A percentile compares a stretch with the other conserved stretches of the same genome.
These are phyloP conservation scores for Clitopilus hobsonii DNA, from an alignment of 768 basidiomycete genomes.

Conservation along the genomic window DNA sequence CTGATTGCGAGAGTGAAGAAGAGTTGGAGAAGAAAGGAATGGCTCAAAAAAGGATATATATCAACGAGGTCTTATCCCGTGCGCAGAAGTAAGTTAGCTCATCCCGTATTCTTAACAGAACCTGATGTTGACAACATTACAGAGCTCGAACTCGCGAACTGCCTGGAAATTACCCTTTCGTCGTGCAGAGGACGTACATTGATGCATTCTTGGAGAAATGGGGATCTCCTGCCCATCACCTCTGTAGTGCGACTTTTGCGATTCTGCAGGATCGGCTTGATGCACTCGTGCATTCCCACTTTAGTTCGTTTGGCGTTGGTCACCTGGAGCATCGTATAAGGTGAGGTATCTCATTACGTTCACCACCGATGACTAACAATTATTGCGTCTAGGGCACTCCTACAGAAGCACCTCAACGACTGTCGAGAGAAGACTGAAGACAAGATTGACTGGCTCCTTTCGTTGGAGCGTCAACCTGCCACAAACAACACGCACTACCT, in stretches of 20 bases:
- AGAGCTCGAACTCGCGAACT: constrained; percentile 72
- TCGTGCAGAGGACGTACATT: constrained; percentile 53
- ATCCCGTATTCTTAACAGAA: neutral
- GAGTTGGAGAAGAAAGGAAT: neutral
- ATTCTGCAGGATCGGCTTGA: constrained; percentile 35
- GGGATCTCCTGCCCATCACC: constrained; percentile 36
- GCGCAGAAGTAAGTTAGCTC: constrained; percentile 38
- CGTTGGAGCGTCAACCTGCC: constrained; percentile 37
- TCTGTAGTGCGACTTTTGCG: constrained; percentile 36
- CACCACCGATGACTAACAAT: neutral
- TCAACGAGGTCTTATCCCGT: constrained; percentile 46
- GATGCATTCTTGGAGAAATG: constrained; percentile 38
- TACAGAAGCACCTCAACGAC: constrained; percentile 45
- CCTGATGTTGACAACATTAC: neutral
- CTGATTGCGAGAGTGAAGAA: constrained; percentile 4
- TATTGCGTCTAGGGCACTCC: constrained; percentile 34
- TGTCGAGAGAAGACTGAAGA: constrained; percentile 33
- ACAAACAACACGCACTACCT: constrained; percentile 49
- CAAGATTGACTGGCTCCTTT: constrained; percentile 41
- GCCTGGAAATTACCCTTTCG: constrained; percentile 61
- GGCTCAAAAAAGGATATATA: constrained; percentile 26
- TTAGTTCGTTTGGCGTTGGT: constrained; percentile 48
- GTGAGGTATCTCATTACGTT: constrained; percentile 15
- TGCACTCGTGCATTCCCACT: constrained; percentile 42
- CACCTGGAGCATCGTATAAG: constrained; percentile 42